Percentiles rank a stretch among this genome's conserved stretches.
Conservation (phyloP, 768 basidiomycete genomes). For the Tylopilus balloui region DNA sequence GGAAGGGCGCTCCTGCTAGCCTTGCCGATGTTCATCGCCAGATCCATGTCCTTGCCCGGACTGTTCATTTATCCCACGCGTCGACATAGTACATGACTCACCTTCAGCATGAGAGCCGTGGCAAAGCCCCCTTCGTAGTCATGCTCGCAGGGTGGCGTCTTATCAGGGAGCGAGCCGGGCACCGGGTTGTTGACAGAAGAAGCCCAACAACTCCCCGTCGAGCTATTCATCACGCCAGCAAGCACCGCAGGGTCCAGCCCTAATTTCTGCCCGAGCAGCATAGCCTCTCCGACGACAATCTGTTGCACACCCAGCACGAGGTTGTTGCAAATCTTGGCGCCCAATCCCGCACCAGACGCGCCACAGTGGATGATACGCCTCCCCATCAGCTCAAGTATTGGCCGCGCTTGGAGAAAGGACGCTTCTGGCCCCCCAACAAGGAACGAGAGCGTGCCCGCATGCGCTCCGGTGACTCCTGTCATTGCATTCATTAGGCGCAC, state of each 20-base stretch:
- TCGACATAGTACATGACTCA: slow-evolving; percentile 19
- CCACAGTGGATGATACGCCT: slow-evolving; percentile 81
- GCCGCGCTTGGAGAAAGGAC: slow-evolving; percentile 53
- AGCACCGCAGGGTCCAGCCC: slow-evolving; percentile 74
- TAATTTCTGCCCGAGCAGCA: slow-evolving; percentile 80
- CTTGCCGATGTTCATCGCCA: slow-evolving; percentile 63
- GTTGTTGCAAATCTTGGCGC: slow-evolving; percentile 91
- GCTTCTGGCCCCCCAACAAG: slow-evolving; percentile 76
- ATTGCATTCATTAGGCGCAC: slow-evolving; percentile 3
- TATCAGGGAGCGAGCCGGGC: slow-evolving; percentile 62
- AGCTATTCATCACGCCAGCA: slow-evolving; percentile 80
- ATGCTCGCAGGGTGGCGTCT: slow-evolving; percentile 77
- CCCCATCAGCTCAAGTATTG: slow-evolving; percentile 72
- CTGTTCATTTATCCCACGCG: slow-evolving; percentile 5
- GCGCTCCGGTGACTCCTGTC: slow-evolving; percentile 79
- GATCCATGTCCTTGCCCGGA: slow-evolving; percentile 70
- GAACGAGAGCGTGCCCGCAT: slow-evolving; percentile 84
- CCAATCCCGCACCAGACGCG: slow-evolving; percentile 73
- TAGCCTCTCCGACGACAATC: slow-evolving; percentile 82
- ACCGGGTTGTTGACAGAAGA: slow-evolving; percentile 87
- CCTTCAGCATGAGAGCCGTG: slow-evolving; percentile 81
- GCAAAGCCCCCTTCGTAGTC: slow-evolving; percentile 86
- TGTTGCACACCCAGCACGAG: slow-evolving; percentile 74
- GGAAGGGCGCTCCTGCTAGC: slow-evolving; percentile 51
- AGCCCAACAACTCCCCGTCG: slow-evolving; percentile 81